Evolutionary conservation across 208 protist genomes (phyloP).

Genomic region (Leishmania turanica): DNA sequence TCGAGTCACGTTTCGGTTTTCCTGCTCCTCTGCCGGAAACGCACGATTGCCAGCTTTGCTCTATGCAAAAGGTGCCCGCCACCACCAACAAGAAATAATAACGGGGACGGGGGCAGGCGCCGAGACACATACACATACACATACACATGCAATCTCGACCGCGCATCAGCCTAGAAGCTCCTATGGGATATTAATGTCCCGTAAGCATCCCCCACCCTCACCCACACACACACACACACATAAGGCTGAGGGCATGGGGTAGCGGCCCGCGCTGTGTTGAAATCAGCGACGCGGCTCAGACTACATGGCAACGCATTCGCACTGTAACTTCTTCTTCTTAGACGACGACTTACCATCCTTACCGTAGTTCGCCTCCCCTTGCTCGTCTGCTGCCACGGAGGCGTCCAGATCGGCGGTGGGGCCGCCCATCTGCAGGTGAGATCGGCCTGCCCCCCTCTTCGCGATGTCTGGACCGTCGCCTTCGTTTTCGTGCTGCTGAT

Average conservation of each 20-base stretch:
- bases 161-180: not conserved
- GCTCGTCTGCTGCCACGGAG: not conserved
- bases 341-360: not conserved
- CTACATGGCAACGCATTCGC: conserved; percentile 62
- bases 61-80: no score
- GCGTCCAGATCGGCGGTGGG: conserved; percentile 16
- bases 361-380: conserved; percentile 3
- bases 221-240: not conserved
- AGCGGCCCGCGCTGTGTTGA: not conserved
- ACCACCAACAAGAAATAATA: no score
- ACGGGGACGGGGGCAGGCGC: no score
- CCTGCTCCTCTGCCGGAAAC: no score
- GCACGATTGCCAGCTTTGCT: no score
- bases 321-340: conserved; percentile 47
- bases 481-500: not conserved
- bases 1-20: no score
- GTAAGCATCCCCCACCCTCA: not conserved
- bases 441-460: not conserved
- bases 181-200: not conserved
- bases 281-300: not conserved
- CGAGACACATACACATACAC: not conserved
- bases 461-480: not conserved
- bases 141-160: not conserved
- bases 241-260: not conserved
- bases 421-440: not conserved